Evolutionary conservation across 768 basidiomycete species (phyloP).

Genomic region (Tulasnella calospora): DNA sequence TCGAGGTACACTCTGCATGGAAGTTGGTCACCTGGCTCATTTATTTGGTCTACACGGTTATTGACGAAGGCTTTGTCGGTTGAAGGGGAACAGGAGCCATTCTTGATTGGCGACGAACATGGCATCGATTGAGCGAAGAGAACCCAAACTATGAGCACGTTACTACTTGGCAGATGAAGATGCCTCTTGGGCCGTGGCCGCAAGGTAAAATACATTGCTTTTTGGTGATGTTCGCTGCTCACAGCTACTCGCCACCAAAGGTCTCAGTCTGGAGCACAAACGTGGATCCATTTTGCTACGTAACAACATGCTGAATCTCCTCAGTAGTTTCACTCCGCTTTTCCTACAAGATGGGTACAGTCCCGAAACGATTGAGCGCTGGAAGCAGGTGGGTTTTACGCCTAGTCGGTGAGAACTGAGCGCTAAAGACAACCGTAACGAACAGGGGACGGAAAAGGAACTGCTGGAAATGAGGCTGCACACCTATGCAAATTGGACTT

Average conservation of each 20-base stretch:
- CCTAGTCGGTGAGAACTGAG: not conserved
- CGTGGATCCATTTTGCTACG: slow-evolving; percentile 4
- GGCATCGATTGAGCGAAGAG: not conserved
- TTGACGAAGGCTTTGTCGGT: not conserved
- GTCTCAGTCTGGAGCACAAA: not conserved
- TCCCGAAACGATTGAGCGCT: not conserved
- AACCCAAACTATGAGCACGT: slow-evolving; percentile 20
- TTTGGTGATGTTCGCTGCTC: not conserved
- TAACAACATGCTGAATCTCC: slow-evolving; percentile 1
- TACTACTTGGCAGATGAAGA: slow-evolving; percentile 13
- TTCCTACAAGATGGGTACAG: slow-evolving; percentile 13
- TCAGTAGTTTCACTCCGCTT: slow-evolving; percentile 4
- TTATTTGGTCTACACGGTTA: not conserved
- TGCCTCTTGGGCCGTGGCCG: slow-evolving; percentile 21
- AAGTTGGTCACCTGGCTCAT: not conserved
- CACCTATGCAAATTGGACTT: slow-evolving; percentile 17
- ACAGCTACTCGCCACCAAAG: not conserved
- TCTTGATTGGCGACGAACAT: not conserved
- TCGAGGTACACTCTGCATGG: not conserved
- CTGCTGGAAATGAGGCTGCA: slow-evolving; percentile 17
- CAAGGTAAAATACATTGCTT: not conserved
- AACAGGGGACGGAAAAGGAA: slow-evolving; percentile 18
- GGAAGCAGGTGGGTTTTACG: slow-evolving; percentile 10
- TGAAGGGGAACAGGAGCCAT: not conserved
- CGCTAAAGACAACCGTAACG: not conserved